Evolutionary conservation across 208 protist genomes (phyloP).

Genomic region (Balamuthia mandrillaris): DNA sequence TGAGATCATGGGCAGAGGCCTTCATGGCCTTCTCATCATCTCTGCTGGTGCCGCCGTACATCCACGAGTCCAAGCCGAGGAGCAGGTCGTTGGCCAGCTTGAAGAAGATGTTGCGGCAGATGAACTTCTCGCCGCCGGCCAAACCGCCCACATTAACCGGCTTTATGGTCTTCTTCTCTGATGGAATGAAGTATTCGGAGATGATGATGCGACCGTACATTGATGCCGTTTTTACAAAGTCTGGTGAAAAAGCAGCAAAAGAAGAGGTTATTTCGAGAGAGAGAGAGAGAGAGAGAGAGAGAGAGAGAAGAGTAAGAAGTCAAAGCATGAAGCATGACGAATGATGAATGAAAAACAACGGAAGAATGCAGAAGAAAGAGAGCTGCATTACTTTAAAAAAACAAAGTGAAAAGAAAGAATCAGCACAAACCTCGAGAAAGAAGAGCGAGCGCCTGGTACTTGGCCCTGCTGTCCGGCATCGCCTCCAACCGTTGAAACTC

Average conservation of each 20-base stretch:
- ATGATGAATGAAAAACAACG: no score
- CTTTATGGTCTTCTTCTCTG: slow-evolving; percentile 6
- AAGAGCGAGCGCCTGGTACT: no score
- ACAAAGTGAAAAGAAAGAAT: no score
- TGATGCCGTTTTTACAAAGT: slow-evolving; percentile 37
- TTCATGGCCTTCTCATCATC: slow-evolving; percentile 34
- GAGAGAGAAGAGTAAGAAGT: no score
- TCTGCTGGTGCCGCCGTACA: background rate
- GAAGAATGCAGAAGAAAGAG: no score
- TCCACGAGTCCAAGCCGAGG: background rate
- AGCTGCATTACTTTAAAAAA: no score
- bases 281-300: no score
- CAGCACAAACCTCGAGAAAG: no score
- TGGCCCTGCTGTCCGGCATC: no score
- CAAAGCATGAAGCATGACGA: no score
- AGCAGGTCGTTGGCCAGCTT: slow-evolving; percentile 30
- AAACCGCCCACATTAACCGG: slow-evolving; percentile 2
- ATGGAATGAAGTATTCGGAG: slow-evolving; percentile 20
- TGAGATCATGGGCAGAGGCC: slow-evolving; percentile 29
- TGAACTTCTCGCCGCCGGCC: slow-evolving; percentile 27
- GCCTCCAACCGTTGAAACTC: no score
- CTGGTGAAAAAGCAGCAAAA: slow-evolving; percentile 16
- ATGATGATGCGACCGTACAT: slow-evolving; percentile 47
- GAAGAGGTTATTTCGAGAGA: no score
- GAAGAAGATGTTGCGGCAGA: slow-evolving; percentile 25